Percentiles rank a stretch among this genome's conserved stretches.
These are phyloP conservation scores for Stagonosporopsis rhizophila DNA, from an alignment of 2,329 filamentous ascomycete species.

Conservation along the genomic window DNA sequence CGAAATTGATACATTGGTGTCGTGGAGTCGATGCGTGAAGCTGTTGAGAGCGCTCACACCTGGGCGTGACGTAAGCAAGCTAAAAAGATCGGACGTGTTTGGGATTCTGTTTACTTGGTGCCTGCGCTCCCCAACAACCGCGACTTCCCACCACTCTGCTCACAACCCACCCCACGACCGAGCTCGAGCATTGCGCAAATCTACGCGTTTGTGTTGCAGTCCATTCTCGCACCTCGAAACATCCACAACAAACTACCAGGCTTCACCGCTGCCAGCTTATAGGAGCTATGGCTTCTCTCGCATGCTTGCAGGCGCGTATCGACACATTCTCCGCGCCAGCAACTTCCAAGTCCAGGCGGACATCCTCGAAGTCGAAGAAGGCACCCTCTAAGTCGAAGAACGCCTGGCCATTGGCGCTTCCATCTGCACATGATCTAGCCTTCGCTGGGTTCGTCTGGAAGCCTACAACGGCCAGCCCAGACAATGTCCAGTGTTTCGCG, in stretches of 20 bases:
- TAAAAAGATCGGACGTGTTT: conserved; percentile 13
- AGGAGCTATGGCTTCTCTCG: conserved; percentile 51
- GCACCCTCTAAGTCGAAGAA: conserved; percentile 42
- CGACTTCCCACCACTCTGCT: conserved; percentile 7
- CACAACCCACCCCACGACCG: conserved; percentile 8
- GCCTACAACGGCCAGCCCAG: conserved; percentile 75
- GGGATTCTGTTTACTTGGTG: conserved; percentile 24
- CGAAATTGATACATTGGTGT: conserved; percentile 44
- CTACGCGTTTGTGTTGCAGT: background rate
- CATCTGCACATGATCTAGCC: conserved; percentile 77
- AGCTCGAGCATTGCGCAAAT: conserved; percentile 3
- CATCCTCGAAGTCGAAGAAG: conserved; percentile 69
- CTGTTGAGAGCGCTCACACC: conserved; percentile 26
- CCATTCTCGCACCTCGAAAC: background rate
- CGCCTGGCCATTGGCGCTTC: conserved; percentile 78
- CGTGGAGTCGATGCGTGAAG: conserved; percentile 27
- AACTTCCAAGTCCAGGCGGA: conserved; percentile 70
- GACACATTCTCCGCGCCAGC: conserved; percentile 77
- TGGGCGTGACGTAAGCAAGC: conserved; percentile 34
- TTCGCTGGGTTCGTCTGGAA: conserved; percentile 90
- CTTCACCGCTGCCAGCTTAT: background rate
- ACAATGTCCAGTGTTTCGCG: conserved; percentile 90
- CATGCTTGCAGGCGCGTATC: conserved; percentile 77
- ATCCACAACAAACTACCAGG: background rate
- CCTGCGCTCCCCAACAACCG: conserved; percentile 23